A percentile compares a stretch with the other conserved stretches of the same genome.
phyloP scores from a whole-genome alignment of 2,329 filamentous ascomycete species.

The Penicillium griseofulvum region DNA sequence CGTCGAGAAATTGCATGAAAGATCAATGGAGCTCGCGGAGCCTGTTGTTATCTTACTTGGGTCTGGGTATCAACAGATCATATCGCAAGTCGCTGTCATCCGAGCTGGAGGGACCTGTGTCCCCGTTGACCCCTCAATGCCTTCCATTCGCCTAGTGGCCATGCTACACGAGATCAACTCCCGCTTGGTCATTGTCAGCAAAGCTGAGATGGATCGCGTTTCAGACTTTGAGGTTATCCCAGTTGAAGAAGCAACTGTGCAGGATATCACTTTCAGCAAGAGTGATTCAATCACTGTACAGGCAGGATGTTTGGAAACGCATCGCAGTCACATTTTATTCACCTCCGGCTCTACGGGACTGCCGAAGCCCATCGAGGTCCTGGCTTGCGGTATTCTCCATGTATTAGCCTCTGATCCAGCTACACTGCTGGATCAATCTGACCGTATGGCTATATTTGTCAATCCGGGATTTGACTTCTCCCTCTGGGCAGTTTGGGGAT shows the following conservation, averaged over 20 bases:
- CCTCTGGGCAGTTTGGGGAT: conserved; percentile 11
- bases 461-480: conserved; percentile 18
- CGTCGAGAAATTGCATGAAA: neutral
- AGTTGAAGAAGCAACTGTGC: neutral
- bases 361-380: conserved; percentile 76
- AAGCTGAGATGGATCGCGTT: neutral
- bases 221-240: neutral
- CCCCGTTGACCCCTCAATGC: neutral
- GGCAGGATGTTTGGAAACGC: neutral
- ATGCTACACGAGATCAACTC: neutral
- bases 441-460: conserved; percentile 13
- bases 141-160: neutral
- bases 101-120: conserved; percentile 1
- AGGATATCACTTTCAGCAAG: neutral
- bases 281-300: neutral
- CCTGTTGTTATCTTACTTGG: neutral
- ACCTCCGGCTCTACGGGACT: conserved; percentile 66
- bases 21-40: neutral
- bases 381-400: conserved; percentile 47
- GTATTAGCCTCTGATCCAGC: neutral
- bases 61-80: neutral
- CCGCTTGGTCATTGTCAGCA: neutral
- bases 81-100: neutral
- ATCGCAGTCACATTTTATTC: conserved; percentile 46
- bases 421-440: conserved; percentile 10